A percentile compares a stretch with the other conserved stretches of the same genome.
Evolutionary conservation across 495 filamentous ascomycete species (phyloP).

Genomic region (Lineolata rhizophorae): DNA sequence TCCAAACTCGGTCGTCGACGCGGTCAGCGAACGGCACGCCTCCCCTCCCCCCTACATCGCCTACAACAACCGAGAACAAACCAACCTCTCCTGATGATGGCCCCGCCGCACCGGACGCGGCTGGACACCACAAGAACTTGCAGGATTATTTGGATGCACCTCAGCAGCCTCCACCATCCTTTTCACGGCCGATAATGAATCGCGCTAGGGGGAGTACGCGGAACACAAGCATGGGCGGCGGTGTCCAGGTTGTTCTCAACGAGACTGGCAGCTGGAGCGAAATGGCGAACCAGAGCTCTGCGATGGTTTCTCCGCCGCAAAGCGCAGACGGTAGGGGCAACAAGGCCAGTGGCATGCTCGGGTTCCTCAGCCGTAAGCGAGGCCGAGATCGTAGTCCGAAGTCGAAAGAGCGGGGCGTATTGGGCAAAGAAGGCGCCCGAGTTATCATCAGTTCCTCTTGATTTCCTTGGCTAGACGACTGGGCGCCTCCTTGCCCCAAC

Average conservation of each 20-base stretch:
- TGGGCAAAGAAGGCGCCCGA: conserved; percentile 87
- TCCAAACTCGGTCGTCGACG: conserved; percentile 14
- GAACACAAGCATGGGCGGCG: conserved; percentile 59
- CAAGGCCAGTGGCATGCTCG: conserved; percentile 56
- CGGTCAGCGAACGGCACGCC: conserved; percentile 19
- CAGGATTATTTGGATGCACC: too few species aligned
- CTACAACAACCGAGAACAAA: conserved; percentile 1
- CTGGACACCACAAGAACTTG: not conserved
- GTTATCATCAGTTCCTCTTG: conserved; percentile 30
- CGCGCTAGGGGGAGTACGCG: conserved; percentile 26
- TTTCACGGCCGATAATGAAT: conserved; percentile 15
- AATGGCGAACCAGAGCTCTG: conserved; percentile 68
- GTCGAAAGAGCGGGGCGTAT: conserved; percentile 75
- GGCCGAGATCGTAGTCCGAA: conserved; percentile 81
- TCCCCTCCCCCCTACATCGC: conserved; percentile 11
- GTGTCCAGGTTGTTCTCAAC: conserved; percentile 76
- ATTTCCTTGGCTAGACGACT: too few species aligned
- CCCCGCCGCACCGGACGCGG: conserved; percentile 8
- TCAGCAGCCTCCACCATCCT: too few species aligned
- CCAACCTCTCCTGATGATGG: conserved; percentile 2
- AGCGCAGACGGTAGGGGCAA: conserved; percentile 23
- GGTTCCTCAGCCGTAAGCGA: conserved; percentile 73
- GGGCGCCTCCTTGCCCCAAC: too few species aligned
- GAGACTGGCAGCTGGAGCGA: conserved; percentile 78
- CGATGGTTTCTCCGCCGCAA: conserved; percentile 30